Conservation (phyloP, 805 yeast genomes). For the Pichia exigua region DNA sequence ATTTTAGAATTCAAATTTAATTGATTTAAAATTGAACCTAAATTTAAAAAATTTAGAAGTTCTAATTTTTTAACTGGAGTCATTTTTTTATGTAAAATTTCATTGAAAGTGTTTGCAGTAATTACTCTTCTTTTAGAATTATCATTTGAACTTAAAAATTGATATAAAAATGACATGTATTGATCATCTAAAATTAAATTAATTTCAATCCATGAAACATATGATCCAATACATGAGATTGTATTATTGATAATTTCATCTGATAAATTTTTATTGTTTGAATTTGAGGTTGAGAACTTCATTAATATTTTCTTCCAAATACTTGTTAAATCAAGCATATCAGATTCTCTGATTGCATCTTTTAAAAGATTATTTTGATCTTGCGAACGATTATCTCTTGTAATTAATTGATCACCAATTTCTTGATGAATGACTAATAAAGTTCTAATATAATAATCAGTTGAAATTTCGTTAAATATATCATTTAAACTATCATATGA, state of each 20-base stretch:
- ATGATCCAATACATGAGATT: constrained; percentile 67
- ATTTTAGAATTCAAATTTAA: constrained; percentile 34
- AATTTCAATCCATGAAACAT: constrained; percentile 90
- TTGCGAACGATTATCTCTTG: constrained; percentile 53
- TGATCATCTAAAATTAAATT: constrained; percentile 57
- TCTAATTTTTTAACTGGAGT: constrained; percentile 49
- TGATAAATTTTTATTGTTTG: constrained; percentile 15
- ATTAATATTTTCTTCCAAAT: constrained; percentile 60
- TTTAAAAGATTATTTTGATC: constrained; percentile 67
- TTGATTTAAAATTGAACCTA: constrained; percentile 45
- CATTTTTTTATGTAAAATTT: constrained; percentile 53
- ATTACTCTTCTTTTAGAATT: constrained; percentile 42
- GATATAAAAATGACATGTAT: constrained; percentile 50
- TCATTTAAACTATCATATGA: constrained; percentile 20
- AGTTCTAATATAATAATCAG: constrained; percentile 71
- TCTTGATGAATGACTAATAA: constrained; percentile 75
- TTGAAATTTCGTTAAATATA: constrained; percentile 34
- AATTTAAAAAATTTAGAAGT: constrained; percentile 58
- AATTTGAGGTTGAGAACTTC: constrained; percentile 23
- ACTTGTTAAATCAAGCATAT: constrained; percentile 55
- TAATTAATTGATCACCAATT: constrained; percentile 85
- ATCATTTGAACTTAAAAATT: constrained; percentile 34
- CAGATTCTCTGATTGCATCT: constrained; percentile 73
- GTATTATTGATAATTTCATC: constrained; percentile 48
- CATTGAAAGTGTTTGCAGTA: constrained; percentile 49